Percentiles rank a stretch among this genome's conserved stretches.
phyloP scores from a whole-genome alignment of 108 stramenopile genomes.

The Cyclotella cryptica region DNA sequence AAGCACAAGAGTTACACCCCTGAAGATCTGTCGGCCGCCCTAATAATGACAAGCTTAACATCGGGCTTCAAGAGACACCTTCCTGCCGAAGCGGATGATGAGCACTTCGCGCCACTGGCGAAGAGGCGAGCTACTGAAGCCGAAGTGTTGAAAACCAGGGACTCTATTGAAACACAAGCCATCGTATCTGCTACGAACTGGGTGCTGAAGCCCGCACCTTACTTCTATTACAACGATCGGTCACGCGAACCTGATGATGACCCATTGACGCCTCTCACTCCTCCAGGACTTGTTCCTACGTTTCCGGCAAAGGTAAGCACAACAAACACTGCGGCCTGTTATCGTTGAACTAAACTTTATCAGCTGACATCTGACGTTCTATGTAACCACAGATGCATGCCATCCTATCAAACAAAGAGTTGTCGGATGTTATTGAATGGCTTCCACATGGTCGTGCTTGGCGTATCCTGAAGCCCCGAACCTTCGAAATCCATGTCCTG shows the following conservation, averaged over 20 bases:
- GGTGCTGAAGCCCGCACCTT: constrained; percentile 37
- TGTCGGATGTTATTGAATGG: constrained; percentile 12
- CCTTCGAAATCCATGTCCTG: constrained; percentile 14
- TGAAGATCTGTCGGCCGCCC: background rate
- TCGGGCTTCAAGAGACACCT: background rate
- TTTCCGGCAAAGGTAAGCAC: constrained; percentile 68
- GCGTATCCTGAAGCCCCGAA: constrained; percentile 7
- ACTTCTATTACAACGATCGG: constrained; percentile 64
- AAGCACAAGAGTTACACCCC: constrained; percentile 8
- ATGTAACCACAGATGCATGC: constrained; percentile 8
- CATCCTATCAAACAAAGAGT: constrained; percentile 14
- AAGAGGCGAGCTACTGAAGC: background rate
- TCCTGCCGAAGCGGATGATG: background rate
- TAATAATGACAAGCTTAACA: background rate
- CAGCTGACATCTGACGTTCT: constrained; percentile 19
- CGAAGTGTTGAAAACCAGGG: background rate
- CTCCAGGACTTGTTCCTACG: constrained; percentile 59
- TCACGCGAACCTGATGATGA: constrained; percentile 59
- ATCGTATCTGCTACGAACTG: background rate
- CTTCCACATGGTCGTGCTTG: constrained; percentile 20
- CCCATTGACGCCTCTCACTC: constrained; percentile 62
- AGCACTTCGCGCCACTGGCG: background rate
- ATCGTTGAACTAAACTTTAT: too few species aligned
- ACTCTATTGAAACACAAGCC: background rate
- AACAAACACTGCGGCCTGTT: constrained; percentile 42